Evolutionary conservation across 228 moss, liverwort and hornwort genomes (phyloP), one percentile per base, ranked within the genome.

Genomic region (Sphagnum magellanicum): DNA sequence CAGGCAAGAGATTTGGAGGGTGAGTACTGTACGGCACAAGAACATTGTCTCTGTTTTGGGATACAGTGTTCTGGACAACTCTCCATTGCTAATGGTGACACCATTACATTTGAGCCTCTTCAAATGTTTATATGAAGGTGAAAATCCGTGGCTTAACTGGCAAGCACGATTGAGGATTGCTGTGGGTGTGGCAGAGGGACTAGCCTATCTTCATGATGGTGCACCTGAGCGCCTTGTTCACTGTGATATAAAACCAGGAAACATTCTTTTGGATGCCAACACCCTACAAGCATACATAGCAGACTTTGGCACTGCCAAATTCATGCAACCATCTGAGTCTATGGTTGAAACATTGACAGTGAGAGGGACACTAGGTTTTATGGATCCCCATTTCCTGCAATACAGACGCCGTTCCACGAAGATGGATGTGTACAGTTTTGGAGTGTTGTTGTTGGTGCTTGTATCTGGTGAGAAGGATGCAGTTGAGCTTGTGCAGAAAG

Each of bases 351-450:
- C 75, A 50, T 5, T 10, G 0, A 64, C 10, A 6, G 16, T 75
- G 8, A 15, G 46, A 6, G 70, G 75, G 0, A 69, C 70, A 32
- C 17, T 47, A 6, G 69, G 64, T 15, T 75, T 69, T 51, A 55
- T 55, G 16, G 75, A 75, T 70, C 75, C 75, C 4, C 65, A 75
- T 75, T 32, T 75, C 17, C 16, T 50, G 16, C 8, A 9, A 3
- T 5, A 60, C 5, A 49, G 15, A 13, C 11, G 0, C 0, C 49
- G 65, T 51, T 68, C 16, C 14, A 59, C 15, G 4, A 75, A 75
- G 68, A 63, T 75, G 6, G 75, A 75, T 48, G 75, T 75, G 12
- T 75, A 75, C 65, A 75, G 75, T 52, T 75, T 75, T 48, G 75
- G 75, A 5, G 75, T 75, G 5, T 49, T 75, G 61, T 51, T 71